Base-by-base conservation (phyloP, 2,329 filamentous ascomycete species). In the Metarhizium robertsii region DNA sequence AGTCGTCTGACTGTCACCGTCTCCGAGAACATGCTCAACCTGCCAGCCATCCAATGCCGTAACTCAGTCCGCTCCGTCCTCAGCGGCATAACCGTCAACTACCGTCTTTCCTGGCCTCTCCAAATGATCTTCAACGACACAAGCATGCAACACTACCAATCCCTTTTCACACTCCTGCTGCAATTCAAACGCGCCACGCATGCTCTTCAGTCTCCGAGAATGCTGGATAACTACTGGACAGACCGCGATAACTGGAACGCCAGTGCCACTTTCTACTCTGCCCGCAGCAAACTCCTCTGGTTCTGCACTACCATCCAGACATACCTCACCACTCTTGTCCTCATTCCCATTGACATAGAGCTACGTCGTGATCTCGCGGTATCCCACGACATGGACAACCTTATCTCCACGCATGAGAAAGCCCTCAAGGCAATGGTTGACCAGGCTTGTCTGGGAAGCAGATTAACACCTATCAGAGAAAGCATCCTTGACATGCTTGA, bases 401-500 rank as follows among this genome's bases (percentile, higher is more conserved):
- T 96, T 88, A 84, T 91, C 30, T 71, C 71, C 1, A 77, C 85
- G 1, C 91, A 96, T 66, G 71, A 79, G 4, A 66, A 69, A 0
- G 92, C 87, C 63, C 73, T 87, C 48, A 77, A 75, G 48, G 78
- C 78, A 2, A 72, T 94, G 11, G 74, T 85, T 55, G 79, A 84
- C 36, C 84, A 90, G 60, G 83, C 87, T 10, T 80, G 94, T 29
- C 78, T 95, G 0, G 83, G 86, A 0, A 72, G 76, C 16, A 86
- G 85, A 54, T 71, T 96, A 4, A 76, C 78, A 16, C 85, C 87
- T 0, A 87, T 96, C 40, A 79, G 83, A 55, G 81, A 88, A 56
- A 83, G 83, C 14, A 80, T 95, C 18, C 75, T 92, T n/a, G 83
- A 85, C 50, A 72, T 94, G 2, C 77, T 96, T 2, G 88, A 96